phyloP scores from a whole-genome alignment of 164 flowering plant genomes.

The Piper betle region DNA sequence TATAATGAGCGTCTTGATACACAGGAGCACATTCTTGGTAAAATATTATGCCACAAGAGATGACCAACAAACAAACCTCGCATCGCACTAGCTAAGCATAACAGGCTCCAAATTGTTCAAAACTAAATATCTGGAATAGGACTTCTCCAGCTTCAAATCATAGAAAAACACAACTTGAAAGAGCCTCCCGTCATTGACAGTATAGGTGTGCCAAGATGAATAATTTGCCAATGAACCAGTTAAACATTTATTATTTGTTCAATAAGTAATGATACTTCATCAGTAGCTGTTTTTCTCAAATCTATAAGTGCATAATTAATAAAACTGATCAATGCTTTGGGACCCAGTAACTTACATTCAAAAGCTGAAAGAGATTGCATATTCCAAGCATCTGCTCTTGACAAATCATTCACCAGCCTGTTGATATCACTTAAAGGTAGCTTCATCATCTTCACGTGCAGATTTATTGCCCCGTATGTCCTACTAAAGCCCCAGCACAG shows the following conservation, averaged over 20 bases:
- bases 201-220: not conserved
- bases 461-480: slow-evolving; percentile 27
- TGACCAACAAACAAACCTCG: too few relatives aligned
- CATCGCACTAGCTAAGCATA: too few relatives aligned
- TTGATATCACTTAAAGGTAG: not conserved
- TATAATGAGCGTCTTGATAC: too few relatives aligned
- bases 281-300: slow-evolving; percentile 8
- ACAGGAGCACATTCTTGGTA: too few relatives aligned
- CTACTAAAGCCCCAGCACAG: slow-evolving; percentile 26
- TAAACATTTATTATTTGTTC: not conserved
- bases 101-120: too few relatives aligned
- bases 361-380: slow-evolving; percentile 4
- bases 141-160: not conserved
- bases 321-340: slow-evolving; percentile 37
- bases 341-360: slow-evolving; percentile 19
- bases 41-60: too few relatives aligned
- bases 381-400: slow-evolving; percentile 10
- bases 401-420: not conserved
- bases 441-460: slow-evolving; percentile 5
- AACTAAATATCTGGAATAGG: not conserved
- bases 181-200: not conserved
- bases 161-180: not conserved
- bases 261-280: not conserved
- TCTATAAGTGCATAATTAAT: slow-evolving; percentile 22
- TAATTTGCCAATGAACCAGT: not conserved